Evolutionary conservation across 23 red algal genomes (phyloP), one percentile per base, ranked within the genome.

Genomic region (Gracilaria domingensis): DNA sequence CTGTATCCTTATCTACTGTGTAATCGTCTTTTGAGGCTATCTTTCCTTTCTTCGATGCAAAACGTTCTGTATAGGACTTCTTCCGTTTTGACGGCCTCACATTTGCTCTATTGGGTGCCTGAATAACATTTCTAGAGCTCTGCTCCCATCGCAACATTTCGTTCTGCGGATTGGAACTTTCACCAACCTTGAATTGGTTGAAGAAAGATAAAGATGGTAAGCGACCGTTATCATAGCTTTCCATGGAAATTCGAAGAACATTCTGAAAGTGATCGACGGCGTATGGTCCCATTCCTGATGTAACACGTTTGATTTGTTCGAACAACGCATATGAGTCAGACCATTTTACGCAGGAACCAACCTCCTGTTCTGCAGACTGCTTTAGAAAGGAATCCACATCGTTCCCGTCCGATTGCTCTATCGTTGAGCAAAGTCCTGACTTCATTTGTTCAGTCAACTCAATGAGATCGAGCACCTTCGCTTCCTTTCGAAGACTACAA

Each of bases 241-340:
- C 42, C 5, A 45, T 45, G 5, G 42, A 45, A 45, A 45, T 45
- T 45, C 42, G 42, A 4, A 45, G 42, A 7, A 45, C 42, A 11
- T 45, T 45, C 42, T 45, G 11, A 45, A 45, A 45, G 11, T 45
- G 42, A 11, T 45, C 42, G 42, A 45, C 42, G 5, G 55, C 55
- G 30, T 24, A 16, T 33, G 65, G 65, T 2, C 65, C 65, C 30
- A 70, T 33, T 2, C 65, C 65, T 1, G 65, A 70, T 2, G 65
- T 70, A 16, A 34, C 65, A 4, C 65, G 65, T 70, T 70, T 70
- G 65, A 70, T 70, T 70, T 70, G 65, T 16, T 70, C 65, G 25
- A 70, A 70, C 13, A 70, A 17, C 4, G 30, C 65, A 24, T 70
- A 25, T 35, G 65, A 70, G 35, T 70, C 65, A 11, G 65, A 70